Evolutionary conservation across 495 filamentous ascomycete species (phyloP).

Genomic region (Evernia prunastri): DNA sequence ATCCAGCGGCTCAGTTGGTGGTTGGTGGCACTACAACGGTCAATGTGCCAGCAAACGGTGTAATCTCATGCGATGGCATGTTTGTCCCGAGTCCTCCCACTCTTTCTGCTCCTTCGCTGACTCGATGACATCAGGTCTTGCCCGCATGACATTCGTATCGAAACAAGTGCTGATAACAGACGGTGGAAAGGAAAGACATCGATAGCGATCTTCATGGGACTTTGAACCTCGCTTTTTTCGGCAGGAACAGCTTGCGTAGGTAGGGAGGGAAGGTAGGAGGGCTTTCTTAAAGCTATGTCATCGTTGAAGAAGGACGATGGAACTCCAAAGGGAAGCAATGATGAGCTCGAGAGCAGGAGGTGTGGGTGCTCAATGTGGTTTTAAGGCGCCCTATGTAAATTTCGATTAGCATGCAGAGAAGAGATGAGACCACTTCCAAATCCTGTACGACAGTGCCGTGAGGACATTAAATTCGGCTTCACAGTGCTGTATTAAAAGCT

Average conservation of each 20-base stretch:
- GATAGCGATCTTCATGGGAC: background rate
- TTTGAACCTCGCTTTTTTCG: background rate
- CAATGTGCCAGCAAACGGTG: background rate
- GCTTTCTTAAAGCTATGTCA: background rate
- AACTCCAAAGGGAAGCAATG: background rate
- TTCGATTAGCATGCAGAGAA: background rate
- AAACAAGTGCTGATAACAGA: background rate
- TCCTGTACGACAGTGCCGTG: background rate
- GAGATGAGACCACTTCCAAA: background rate
- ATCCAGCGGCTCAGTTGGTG: background rate
- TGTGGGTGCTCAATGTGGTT: background rate
- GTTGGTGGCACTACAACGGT: background rate
- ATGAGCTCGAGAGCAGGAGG: background rate
- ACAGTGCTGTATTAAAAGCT: background rate
- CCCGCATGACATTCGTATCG: background rate
- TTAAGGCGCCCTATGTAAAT: background rate
- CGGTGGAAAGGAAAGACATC: background rate
- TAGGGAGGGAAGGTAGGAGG: background rate
- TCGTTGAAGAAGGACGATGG: background rate
- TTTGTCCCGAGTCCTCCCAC: background rate
- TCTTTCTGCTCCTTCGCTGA: background rate
- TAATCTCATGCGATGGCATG: background rate
- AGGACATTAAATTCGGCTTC: background rate
- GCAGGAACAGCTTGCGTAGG: background rate
- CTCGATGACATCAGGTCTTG: background rate